Evolutionary conservation across 176 grass and related monocot species (phyloP).

Genomic region (Raddia guianensis): DNA sequence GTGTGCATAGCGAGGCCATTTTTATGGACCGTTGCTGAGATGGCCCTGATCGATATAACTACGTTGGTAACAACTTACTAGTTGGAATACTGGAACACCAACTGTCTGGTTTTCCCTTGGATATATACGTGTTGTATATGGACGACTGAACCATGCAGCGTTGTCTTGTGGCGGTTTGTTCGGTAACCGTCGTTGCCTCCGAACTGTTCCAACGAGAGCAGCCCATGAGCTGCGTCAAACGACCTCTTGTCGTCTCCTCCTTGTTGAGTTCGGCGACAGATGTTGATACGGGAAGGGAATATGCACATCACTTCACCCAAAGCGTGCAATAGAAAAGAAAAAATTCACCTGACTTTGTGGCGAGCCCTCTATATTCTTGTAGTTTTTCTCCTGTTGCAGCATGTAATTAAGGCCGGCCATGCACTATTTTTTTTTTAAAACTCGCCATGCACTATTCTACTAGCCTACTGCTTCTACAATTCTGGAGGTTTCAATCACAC

Average conservation of each 20-base stretch:
- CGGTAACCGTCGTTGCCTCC: background rate
- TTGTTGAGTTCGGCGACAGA: conserved; percentile 25
- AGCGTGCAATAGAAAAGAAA: conserved; percentile 1
- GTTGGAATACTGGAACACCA: background rate
- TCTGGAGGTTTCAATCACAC: background rate
- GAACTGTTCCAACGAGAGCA: background rate
- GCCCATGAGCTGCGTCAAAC: conserved; percentile 8
- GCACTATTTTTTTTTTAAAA: no score
- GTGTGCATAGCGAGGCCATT: no score
- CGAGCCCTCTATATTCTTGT: background rate
- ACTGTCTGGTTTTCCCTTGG: background rate
- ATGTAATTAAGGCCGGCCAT: background rate
- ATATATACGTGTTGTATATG: background rate
- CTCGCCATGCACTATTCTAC: conserved; percentile 17
- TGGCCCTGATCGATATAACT: no score
- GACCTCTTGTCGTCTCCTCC: conserved; percentile 18
- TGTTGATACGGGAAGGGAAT: background rate
- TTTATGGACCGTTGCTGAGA: no score
- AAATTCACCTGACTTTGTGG: background rate
- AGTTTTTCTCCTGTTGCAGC: background rate
- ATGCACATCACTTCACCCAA: conserved; percentile 2
- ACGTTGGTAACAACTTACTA: no score
- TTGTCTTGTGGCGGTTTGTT: background rate
- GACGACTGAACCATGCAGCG: background rate
- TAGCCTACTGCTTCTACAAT: background rate